These are phyloP conservation scores for Lagenidium giganteum DNA, from an alignment of 352 stramenopile species.

Conservation along the genomic window DNA sequence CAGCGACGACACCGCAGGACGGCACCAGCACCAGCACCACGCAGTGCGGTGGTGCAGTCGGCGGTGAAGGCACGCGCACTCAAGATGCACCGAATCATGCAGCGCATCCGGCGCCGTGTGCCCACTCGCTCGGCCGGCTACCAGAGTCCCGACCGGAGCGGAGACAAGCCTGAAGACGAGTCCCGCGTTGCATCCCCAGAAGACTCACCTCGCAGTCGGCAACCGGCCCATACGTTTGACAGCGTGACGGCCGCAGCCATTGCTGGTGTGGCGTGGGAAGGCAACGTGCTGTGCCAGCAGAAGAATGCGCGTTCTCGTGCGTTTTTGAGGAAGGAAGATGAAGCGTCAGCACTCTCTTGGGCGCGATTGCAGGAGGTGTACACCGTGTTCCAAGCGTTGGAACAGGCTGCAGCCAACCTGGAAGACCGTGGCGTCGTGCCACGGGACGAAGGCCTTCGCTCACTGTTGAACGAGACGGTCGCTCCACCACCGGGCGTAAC, in stretches of 20 bases:
- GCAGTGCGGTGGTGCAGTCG: too few species aligned
- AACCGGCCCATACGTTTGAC: too few species aligned
- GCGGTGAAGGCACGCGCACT: not conserved
- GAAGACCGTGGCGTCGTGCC: conserved; percentile 3
- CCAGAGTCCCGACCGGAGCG: conserved; percentile 33
- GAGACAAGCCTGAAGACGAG: conserved; percentile 13
- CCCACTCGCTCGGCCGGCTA: conserved; percentile 51
- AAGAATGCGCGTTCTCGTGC: too few species aligned
- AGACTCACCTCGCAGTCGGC: too few species aligned
- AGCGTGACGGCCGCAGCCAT: too few species aligned
- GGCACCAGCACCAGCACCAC: too few species aligned
- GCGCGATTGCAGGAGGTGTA: conserved; percentile 52
- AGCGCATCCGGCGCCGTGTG: conserved; percentile 48
- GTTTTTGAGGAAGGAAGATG: conserved; percentile 42
- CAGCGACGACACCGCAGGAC: too few species aligned
- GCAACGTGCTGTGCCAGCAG: too few species aligned
- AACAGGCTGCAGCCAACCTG: too few species aligned
- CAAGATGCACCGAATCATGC: conserved; percentile 52
- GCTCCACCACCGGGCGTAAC: conserved; percentile 30
- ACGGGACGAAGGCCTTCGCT: conserved; percentile 42
- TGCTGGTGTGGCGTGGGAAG: too few species aligned
- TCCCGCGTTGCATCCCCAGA: not conserved
- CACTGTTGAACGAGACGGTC: conserved; percentile 33
- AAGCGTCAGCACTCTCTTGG: conserved; percentile 47
- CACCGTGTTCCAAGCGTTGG: conserved; percentile 41